A percentile compares a stretch with the other conserved stretches of the same genome.
Conservation (phyloP, 2,329 filamentous ascomycete genomes). For the Dothiorella sarmentorum region DNA sequence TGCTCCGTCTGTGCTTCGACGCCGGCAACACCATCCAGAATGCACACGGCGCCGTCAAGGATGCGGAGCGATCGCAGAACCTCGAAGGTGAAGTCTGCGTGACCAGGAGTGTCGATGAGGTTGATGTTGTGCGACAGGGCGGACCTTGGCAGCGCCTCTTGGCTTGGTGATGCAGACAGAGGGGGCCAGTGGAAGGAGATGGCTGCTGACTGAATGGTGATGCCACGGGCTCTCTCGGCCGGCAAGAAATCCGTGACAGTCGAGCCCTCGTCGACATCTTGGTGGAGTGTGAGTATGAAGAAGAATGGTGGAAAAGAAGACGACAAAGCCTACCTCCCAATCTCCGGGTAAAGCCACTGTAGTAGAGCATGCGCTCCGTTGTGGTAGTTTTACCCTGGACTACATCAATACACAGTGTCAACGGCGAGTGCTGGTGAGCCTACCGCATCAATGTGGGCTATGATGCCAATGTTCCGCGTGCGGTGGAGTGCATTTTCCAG, state of each 20-base stretch:
- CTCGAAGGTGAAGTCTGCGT: conserved; percentile 97
- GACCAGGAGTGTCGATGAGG: conserved; percentile 92
- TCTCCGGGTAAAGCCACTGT: conserved; percentile 82
- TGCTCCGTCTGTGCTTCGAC: conserved; percentile 97
- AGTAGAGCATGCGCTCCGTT: conserved; percentile 98
- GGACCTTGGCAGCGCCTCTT: conserved; percentile 23
- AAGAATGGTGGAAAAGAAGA: neutral
- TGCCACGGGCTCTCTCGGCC: conserved; percentile 84
- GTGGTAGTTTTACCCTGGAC: conserved; percentile 87
- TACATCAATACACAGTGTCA: neutral
- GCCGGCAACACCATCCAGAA: conserved; percentile 86
- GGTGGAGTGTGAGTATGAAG: neutral
- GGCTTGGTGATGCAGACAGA: conserved; percentile 24
- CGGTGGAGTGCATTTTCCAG: conserved; percentile 45
- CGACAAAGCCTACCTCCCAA: conserved; percentile 60
- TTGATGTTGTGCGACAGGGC: conserved; percentile 61
- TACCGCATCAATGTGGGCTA: conserved; percentile 93
- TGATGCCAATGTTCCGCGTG: conserved; percentile 95
- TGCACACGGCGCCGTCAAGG: conserved; percentile 86
- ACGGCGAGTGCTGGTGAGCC: conserved; percentile 24
- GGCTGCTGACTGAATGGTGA: conserved; percentile 95
- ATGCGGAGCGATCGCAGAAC: conserved; percentile 86
- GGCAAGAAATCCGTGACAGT: conserved; percentile 97
- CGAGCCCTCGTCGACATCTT: conserved; percentile 91
- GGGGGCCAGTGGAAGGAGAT: conserved; percentile 94